phyloP scores from a whole-genome alignment of 176 grass and related monocot species.

The Carex scoparia region DNA sequence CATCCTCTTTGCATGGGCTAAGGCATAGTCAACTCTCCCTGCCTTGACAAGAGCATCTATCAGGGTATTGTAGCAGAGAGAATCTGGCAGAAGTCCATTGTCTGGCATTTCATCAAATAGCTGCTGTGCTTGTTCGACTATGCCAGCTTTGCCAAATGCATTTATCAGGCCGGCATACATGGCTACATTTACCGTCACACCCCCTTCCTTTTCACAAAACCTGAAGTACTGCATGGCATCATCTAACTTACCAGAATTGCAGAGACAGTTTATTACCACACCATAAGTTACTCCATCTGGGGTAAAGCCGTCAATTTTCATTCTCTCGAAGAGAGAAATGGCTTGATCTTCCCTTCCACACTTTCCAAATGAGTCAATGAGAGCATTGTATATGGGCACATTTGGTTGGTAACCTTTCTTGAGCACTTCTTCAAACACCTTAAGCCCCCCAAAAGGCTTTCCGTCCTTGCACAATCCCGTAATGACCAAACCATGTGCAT shows the following conservation, averaged over 20 bases:
- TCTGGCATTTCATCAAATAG: conserved; percentile 75
- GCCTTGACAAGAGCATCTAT: conserved; percentile 66
- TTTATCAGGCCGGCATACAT: conserved; percentile 75
- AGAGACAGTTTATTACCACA: conserved; percentile 77
- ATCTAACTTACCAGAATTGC: conserved; percentile 59
- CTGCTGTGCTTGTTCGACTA: conserved; percentile 49
- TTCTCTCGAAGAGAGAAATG: conserved; percentile 61
- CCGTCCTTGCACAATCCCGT: conserved; percentile 48
- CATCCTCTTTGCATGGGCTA: conserved; percentile 69
- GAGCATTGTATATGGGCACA: conserved; percentile 55
- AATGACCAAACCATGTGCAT: conserved; percentile 72
- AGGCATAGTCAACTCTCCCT: conserved; percentile 55
- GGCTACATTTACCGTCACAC: conserved; percentile 46
- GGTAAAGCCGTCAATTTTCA: conserved; percentile 53
- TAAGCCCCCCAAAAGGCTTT: conserved; percentile 70
- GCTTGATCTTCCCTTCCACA: conserved; percentile 50
- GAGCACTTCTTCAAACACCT: conserved; percentile 67
- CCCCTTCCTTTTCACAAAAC: conserved; percentile 36
- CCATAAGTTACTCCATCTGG: conserved; percentile 58
- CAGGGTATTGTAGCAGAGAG: conserved; percentile 75
- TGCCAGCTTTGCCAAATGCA: conserved; percentile 71
- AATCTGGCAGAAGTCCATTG: conserved; percentile 60
- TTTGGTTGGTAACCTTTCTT: conserved; percentile 47
- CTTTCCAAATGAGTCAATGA: conserved; percentile 59
- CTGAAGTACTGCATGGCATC: conserved; percentile 65